Evolutionary conservation across 2,329 filamentous ascomycete species (phyloP), one percentile per base, ranked within the genome.

Genomic region (Colletotrichum orbiculare): DNA sequence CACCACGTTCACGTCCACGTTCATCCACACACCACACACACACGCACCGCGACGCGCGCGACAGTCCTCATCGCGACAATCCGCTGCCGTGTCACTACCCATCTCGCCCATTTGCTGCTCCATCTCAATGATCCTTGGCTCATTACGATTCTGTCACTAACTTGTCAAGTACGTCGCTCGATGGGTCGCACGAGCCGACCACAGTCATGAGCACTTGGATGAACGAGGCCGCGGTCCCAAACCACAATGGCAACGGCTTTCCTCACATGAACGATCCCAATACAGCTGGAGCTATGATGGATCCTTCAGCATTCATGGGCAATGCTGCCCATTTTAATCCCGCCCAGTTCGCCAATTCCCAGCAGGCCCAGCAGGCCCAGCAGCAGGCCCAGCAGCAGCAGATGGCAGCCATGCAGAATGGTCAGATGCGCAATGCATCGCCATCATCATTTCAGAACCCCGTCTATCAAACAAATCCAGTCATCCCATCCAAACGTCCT

Each of bases 401-500:
- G 75, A 83, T 87, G 79, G 78, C 81, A 66, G 82, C 78, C 74
- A 91, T 95, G 87, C 92, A 92, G 76, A 96, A 95, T 82, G 91
- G 92, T 80, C 88, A 85, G 73, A 90, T 92, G 83, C 92, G 93
- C 84, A 94, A 93, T 78, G 89, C 89, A 67, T 94, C 93, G 58
- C 91, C 92, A 48, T 65, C 62, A 34, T 89, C 89, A 64, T 95
- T 92, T 77, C 87, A 91, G 73, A 92, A 91, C 73, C 87, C 91
- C 67, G 87, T 88, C 73, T 96, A 95, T 82, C 91, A 94, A 75
- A 93, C 93, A 71, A 95, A 92, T 79, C 85, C 91, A 52, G 89
- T 97, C 73, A 90, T 97, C 70, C 95, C 95, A 64, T 95, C 94
- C 25, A 99, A 98, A 81, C 89, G 96, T 73, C 87, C 92, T 58